These are phyloP conservation scores for Mycosphaerella sp. DNA, from an alignment of 2,329 filamentous ascomycete genomes.

Conservation along the genomic window DNA sequence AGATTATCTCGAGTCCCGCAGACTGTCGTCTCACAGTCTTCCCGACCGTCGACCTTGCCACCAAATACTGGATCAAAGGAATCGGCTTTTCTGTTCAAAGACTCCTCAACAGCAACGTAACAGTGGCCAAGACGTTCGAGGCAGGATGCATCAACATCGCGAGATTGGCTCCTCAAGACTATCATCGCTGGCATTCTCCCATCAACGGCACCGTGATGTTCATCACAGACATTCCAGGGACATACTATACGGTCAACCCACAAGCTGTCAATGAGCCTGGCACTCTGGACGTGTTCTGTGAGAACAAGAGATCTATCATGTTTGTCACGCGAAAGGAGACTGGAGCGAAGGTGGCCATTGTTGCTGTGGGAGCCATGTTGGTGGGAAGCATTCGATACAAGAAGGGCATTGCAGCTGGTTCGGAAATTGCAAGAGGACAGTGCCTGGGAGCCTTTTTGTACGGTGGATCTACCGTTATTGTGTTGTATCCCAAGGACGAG, in stretches of 20 bases:
- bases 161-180: constrained; percentile 40
- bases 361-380: constrained; percentile 43
- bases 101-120: constrained; percentile 27
- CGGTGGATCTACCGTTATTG: constrained; percentile 41
- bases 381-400: constrained; percentile 41
- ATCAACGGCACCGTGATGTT: constrained; percentile 31
- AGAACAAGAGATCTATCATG: constrained; percentile 41
- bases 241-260: constrained; percentile 41
- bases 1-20: constrained; percentile 33
- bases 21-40: constrained; percentile 39
- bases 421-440: constrained; percentile 35
- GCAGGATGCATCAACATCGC: constrained; percentile 38
- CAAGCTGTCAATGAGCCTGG: constrained; percentile 40
- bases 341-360: constrained; percentile 32
- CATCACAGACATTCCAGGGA: constrained; percentile 37
- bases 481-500: constrained; percentile 36
- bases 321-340: constrained; percentile 31
- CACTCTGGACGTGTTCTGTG: constrained; percentile 40
- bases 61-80: constrained; percentile 42
- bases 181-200: constrained; percentile 39
- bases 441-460: constrained; percentile 41
- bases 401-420: constrained; percentile 33
- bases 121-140: constrained; percentile 32
- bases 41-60: constrained; percentile 36
- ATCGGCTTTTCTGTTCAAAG: constrained; percentile 36